Conservation (phyloP, 1,139 yeast species). For the Nakaseomyces nivariensis region DNA sequence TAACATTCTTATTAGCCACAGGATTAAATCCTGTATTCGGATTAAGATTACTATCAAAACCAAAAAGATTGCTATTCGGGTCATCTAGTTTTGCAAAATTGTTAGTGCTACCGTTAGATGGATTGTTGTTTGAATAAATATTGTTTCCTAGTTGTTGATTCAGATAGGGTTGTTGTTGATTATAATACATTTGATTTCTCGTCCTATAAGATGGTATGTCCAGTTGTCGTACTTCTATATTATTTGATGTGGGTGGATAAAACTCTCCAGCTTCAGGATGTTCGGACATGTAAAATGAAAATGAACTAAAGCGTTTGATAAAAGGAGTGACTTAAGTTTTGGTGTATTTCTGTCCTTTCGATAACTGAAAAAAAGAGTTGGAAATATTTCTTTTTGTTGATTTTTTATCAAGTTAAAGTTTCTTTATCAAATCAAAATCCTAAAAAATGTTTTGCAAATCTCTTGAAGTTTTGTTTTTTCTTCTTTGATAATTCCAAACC, state of each 20-base stretch:
- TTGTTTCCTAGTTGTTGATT: not conserved
- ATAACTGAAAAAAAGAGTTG: no score
- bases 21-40: not conserved
- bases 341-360: not conserved
- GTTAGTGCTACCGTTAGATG: not conserved
- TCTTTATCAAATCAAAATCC: no score
- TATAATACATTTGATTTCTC: conserved; percentile 1
- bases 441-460: no score
- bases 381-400: no score
- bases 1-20: conserved; percentile 3
- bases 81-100: not conserved
- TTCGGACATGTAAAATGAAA: conserved; percentile 1
- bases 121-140: not conserved
- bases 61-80: conserved; percentile 2
- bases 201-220: not conserved
- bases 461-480: no score
- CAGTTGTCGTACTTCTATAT: conserved; percentile 1
- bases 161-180: not conserved
- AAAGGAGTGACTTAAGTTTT: no score
- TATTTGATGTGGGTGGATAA: not conserved
- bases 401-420: no score
- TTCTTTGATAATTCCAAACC: no score
- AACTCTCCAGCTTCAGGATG: conserved; percentile 1
- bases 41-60: conserved; percentile 2
- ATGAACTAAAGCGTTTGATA: no score